A percentile compares a stretch with the other conserved stretches of the same genome.
These are phyloP conservation scores for Xylaria sp. DNA, from an alignment of 2,329 filamentous ascomycete genomes.

Conservation along the genomic window DNA sequence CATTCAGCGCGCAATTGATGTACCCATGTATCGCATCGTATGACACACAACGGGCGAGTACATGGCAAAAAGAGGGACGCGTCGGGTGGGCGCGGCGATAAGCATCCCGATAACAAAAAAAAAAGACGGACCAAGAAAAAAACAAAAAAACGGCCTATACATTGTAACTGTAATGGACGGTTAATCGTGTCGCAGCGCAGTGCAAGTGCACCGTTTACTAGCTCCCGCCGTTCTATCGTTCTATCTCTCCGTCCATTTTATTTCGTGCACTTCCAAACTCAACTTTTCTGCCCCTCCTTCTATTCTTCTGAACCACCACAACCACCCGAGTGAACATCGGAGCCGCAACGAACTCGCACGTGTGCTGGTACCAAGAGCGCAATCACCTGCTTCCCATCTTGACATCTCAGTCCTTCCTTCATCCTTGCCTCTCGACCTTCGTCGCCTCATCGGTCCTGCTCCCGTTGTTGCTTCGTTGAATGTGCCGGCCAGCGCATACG, in stretches of 20 bases:
- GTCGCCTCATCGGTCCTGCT: slow-evolving; percentile 6
- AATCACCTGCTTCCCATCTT: background rate
- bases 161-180: background rate
- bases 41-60: background rate
- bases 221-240: background rate
- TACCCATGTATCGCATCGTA: background rate
- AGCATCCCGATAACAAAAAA: background rate
- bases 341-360: background rate
- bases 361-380: background rate
- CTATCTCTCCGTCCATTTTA: background rate
- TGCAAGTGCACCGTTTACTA: background rate
- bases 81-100: background rate
- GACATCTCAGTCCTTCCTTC: background rate
- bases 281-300: background rate
- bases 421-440: background rate
- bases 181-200: background rate
- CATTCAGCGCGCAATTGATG: background rate
- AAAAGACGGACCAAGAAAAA: background rate
- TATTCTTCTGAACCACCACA: background rate
- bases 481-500: slow-evolving; percentile 12
- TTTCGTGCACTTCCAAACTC: background rate
- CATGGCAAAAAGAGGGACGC: background rate
- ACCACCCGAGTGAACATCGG: background rate
- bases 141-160: background rate
- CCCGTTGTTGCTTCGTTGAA: slow-evolving; percentile 5